phyloP scores from a whole-genome alignment of 495 filamentous ascomycete genomes.

The Friedmanniomyces endolithicus region DNA sequence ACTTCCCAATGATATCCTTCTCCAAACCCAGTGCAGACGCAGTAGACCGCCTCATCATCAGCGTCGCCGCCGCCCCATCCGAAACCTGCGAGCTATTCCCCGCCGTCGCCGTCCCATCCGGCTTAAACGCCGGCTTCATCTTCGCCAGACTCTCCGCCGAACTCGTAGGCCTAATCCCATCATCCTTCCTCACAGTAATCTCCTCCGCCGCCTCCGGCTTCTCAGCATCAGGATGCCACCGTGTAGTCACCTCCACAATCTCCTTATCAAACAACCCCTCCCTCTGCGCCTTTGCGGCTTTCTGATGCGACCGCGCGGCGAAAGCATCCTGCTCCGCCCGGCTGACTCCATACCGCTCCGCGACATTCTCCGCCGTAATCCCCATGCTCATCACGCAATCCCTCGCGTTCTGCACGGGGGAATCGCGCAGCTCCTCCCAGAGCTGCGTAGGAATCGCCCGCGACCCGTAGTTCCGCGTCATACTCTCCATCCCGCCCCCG shows the following conservation, averaged over 20 bases:
- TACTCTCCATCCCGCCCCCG: conserved; percentile 84
- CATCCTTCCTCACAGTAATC: conserved; percentile 57
- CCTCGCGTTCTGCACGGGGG: conserved; percentile 50
- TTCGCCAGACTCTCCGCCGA: conserved; percentile 56
- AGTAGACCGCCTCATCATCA: conserved; percentile 77
- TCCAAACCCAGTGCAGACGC: conserved; percentile 60
- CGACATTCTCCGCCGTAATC: conserved; percentile 83
- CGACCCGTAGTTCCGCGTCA: conserved; percentile 79
- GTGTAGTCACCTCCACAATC: conserved; percentile 61
- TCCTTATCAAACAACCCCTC: conserved; percentile 62
- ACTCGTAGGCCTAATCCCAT: conserved; percentile 61
- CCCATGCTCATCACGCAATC: conserved; percentile 96
- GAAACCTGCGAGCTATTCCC: conserved; percentile 80
- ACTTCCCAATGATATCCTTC: conserved; percentile 61
- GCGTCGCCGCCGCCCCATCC: conserved; percentile 71
- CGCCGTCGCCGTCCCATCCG: conserved; percentile 62
- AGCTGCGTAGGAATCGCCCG: conserved; percentile 68
- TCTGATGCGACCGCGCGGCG: conserved; percentile 57
- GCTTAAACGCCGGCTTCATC: conserved; percentile 74
- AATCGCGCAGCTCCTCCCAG: conserved; percentile 62
- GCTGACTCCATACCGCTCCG: conserved; percentile 58
- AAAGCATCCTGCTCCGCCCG: conserved; percentile 73
- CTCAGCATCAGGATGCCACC: conserved; percentile 49
- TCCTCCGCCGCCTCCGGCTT: conserved; percentile 47
- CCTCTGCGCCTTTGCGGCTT: conserved; percentile 55